These are phyloP conservation scores for Sclerotinia subarctica DNA, from an alignment of 2,329 filamentous ascomycete species.

Conservation along the genomic window DNA sequence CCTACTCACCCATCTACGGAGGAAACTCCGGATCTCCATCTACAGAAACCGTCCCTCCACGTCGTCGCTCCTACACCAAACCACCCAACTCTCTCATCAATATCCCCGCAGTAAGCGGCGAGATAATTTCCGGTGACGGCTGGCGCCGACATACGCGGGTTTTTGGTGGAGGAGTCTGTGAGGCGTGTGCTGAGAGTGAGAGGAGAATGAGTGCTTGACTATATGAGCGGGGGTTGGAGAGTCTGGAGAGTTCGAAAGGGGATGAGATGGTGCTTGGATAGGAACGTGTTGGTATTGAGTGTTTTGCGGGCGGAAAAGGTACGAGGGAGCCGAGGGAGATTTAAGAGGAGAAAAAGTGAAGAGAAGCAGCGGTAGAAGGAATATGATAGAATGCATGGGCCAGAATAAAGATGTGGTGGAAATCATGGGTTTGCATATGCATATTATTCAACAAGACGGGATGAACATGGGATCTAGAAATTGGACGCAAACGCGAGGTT, in stretches of 20 bases:
- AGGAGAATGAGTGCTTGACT: conserved; percentile 28
- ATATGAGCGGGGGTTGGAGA: conserved; percentile 16
- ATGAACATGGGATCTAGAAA: background rate
- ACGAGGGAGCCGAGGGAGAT: background rate
- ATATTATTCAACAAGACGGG: background rate
- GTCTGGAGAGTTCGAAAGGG: background rate
- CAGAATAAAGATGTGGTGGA: background rate
- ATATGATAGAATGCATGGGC: background rate
- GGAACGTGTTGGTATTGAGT: too few relatives aligned
- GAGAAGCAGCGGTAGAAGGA: background rate
- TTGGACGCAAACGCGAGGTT: background rate
- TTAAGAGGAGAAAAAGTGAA: background rate
- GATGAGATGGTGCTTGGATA: background rate
- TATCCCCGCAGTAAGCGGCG: conserved; percentile 24
- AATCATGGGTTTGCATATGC: background rate
- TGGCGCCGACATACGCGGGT: conserved; percentile 37
- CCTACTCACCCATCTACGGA: background rate
- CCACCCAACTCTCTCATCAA: conserved; percentile 12
- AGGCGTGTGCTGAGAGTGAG: conserved; percentile 35
- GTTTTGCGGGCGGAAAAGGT: background rate
- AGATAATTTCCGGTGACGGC: conserved; percentile 32
- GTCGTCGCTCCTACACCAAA: conserved; percentile 28
- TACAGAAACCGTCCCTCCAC: conserved; percentile 1
- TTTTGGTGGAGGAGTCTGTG: conserved; percentile 37
- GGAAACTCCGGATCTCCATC: background rate